Conservation (phyloP, 2,329 filamentous ascomycete genomes). For the Hypoxylon sp. region DNA sequence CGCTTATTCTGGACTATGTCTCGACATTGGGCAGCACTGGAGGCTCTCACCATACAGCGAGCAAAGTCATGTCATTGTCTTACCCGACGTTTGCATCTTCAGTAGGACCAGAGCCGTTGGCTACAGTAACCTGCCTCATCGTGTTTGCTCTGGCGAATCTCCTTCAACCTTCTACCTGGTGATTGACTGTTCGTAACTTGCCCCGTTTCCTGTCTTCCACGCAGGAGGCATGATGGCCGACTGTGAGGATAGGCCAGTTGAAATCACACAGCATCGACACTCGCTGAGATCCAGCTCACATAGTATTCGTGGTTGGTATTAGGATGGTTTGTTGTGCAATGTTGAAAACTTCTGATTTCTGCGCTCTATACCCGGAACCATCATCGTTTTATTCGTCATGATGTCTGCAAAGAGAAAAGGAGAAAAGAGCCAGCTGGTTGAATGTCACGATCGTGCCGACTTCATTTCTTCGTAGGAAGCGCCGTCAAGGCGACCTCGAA, state of each 20-base stretch:
- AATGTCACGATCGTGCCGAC: background rate
- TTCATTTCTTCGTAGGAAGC: background rate
- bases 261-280: conserved; percentile 23
- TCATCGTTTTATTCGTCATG: background rate
- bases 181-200: conserved; percentile 30
- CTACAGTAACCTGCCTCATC: conserved; percentile 40
- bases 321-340: background rate
- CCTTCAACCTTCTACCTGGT: conserved; percentile 15
- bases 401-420: background rate
- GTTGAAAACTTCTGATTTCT: background rate
- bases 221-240: conserved; percentile 19
- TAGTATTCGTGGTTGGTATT: background rate
- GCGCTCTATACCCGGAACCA: background rate
- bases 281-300: conserved; percentile 6
- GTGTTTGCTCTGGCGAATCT: conserved; percentile 44
- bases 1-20: conserved; percentile 35
- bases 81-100: conserved; percentile 49
- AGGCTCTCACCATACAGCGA: conserved; percentile 30
- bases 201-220: conserved; percentile 25
- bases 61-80: conserved; percentile 47
- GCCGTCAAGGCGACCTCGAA: background rate
- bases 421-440: background rate
- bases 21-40: conserved; percentile 34
- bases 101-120: conserved; percentile 47
- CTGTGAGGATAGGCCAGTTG: conserved; percentile 10